Conservation (phyloP, 805 yeast species). For the Yamadazyma tumulicola region DNA sequence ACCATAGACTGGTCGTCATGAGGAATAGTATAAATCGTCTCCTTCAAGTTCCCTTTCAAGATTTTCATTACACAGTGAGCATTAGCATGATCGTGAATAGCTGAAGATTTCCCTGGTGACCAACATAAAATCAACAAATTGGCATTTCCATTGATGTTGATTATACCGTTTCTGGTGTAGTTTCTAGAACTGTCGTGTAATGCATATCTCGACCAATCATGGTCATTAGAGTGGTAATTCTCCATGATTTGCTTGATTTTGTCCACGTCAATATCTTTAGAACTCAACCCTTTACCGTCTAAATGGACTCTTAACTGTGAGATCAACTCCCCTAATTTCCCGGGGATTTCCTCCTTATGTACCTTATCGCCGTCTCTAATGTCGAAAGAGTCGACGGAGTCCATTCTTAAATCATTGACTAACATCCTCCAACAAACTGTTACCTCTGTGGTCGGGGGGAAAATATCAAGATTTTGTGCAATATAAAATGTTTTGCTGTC, state of each 20-base stretch:
- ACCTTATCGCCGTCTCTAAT: conserved; percentile 3
- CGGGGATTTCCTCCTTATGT: conserved; percentile 12
- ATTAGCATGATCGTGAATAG: conserved; percentile 71
- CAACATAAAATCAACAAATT: conserved; percentile 65
- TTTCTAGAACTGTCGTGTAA: conserved; percentile 46
- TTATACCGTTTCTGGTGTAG: conserved; percentile 70
- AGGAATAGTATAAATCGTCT: conserved; percentile 55
- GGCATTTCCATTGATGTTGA: conserved; percentile 67
- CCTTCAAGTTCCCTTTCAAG: conserved; percentile 55
- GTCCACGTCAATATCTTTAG: conserved; percentile 52
- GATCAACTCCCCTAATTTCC: conserved; percentile 25
- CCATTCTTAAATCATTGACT: too few relatives aligned
- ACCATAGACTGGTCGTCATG: conserved; percentile 19
- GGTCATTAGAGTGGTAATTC: conserved; percentile 42
- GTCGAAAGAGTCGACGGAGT: too few relatives aligned
- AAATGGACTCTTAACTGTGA: conserved; percentile 9
- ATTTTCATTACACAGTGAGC: conserved; percentile 77
- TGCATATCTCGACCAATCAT: conserved; percentile 61
- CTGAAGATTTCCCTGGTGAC: conserved; percentile 62
- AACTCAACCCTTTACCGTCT: conserved; percentile 28
- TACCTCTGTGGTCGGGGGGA: too few relatives aligned
- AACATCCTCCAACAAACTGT: too few relatives aligned
- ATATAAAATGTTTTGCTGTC: conserved; percentile 49
- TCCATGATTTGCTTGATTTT: conserved; percentile 45
- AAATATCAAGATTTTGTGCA: too few relatives aligned